phyloP scores from a whole-genome alignment of 768 basidiomycete species.

The Russula virescens region DNA sequence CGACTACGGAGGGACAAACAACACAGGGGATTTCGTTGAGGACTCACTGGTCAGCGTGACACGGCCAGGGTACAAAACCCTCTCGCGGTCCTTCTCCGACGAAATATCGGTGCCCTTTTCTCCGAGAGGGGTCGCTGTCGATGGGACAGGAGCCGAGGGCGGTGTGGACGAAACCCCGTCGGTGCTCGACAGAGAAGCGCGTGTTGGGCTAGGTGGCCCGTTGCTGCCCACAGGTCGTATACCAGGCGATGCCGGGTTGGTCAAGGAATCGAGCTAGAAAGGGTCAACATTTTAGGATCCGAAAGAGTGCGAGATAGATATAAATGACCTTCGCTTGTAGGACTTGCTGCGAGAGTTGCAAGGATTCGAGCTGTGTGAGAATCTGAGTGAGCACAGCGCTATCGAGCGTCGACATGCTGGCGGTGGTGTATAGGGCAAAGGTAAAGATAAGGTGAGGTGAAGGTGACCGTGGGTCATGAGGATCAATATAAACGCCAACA shows the following conservation, averaged over 20 bases:
- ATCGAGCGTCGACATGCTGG: conserved; percentile 16
- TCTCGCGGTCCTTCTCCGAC: conserved; percentile 64
- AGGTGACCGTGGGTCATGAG: background rate
- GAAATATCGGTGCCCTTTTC: conserved; percentile 18
- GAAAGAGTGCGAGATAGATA: conserved; percentile 3
- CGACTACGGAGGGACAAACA: background rate
- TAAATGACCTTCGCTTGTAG: conserved; percentile 67
- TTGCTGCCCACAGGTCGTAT: conserved; percentile 33
- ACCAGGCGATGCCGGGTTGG: conserved; percentile 27
- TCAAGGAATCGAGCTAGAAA: conserved; percentile 48
- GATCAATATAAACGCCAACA: too few species aligned
- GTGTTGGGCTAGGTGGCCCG: conserved; percentile 29
- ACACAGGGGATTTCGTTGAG: background rate
- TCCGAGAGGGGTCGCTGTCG: conserved; percentile 9
- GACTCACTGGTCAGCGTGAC: conserved; percentile 79
- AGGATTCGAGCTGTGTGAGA: conserved; percentile 58
- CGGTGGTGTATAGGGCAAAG: background rate
- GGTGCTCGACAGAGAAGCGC: conserved; percentile 30
- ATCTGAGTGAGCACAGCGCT: conserved; percentile 70
- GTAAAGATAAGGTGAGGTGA: background rate
- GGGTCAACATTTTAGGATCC: background rate
- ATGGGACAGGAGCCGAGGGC: conserved; percentile 24
- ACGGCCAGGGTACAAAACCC: conserved; percentile 70
- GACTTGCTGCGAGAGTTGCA: conserved; percentile 70
- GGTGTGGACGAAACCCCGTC: conserved; percentile 31